phyloP scores from a whole-genome alignment of 1,284 basidiomycete genomes.

The Cryptococcus maquisensis region DNA sequence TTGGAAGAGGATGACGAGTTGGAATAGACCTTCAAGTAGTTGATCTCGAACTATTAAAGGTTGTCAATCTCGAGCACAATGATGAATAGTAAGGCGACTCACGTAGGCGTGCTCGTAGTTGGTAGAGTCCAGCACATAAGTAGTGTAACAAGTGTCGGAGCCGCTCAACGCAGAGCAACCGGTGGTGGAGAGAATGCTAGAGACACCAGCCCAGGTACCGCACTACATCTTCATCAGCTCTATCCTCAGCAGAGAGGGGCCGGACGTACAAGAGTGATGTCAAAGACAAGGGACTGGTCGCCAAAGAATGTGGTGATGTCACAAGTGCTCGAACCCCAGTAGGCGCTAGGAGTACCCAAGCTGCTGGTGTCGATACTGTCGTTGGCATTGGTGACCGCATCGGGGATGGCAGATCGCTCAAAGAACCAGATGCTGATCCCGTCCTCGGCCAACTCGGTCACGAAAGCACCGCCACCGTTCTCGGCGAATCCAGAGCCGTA shows the following conservation, averaged over 20 bases:
- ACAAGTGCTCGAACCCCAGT: conserved; percentile 61
- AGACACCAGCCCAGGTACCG: conserved; percentile 48
- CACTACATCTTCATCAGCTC: conserved; percentile 43
- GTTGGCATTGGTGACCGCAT: conserved; percentile 52
- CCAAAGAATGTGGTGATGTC: conserved; percentile 57
- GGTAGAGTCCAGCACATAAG: conserved; percentile 61
- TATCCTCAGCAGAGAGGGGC: background rate
- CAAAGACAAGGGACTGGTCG: conserved; percentile 63
- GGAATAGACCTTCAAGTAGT: conserved; percentile 52
- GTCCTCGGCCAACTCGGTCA: conserved; percentile 60
- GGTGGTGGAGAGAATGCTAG: conserved; percentile 58
- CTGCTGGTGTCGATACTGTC: conserved; percentile 58
- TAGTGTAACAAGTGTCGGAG: conserved; percentile 54
- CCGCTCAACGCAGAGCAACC: conserved; percentile 48
- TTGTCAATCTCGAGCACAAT: background rate
- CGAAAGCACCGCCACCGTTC: conserved; percentile 53
- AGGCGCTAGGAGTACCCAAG: conserved; percentile 62
- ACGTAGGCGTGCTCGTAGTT: conserved; percentile 62
- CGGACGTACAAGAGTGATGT: conserved; percentile 57
- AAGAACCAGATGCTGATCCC: conserved; percentile 73
- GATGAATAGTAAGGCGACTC: conserved; percentile 3
- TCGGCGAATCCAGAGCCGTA: conserved; percentile 34
- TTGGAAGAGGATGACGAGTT: conserved; percentile 7
- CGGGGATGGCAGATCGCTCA: conserved; percentile 57
- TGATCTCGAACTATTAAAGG: conserved; percentile 59